Evolutionary conservation across 2,329 filamentous ascomycete species (phyloP).

Genomic region (Fusarium protoensiforme): DNA sequence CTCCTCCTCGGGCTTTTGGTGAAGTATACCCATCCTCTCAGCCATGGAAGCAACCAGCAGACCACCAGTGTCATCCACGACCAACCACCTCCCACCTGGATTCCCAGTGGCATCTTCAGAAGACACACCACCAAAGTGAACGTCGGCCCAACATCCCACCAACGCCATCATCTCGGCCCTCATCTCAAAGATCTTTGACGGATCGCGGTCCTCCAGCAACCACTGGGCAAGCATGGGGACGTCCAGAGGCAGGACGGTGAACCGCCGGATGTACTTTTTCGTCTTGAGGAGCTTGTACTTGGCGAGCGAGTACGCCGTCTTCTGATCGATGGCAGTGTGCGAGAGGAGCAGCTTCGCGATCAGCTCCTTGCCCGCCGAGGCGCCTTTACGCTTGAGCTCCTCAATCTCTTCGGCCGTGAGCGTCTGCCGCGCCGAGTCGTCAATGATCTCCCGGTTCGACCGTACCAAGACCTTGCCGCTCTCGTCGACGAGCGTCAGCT

Average conservation of each 20-base stretch:
- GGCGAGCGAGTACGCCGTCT: conserved; percentile 91
- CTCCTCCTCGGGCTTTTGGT: conserved; percentile 53
- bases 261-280: conserved; percentile 91
- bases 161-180: conserved; percentile 85
- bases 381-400: conserved; percentile 77
- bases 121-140: conserved; percentile 69
- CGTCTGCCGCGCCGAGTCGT: conserved; percentile 76
- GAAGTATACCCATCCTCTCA: conserved; percentile 87
- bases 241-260: conserved; percentile 86
- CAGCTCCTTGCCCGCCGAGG: conserved; percentile 85
- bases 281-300: conserved; percentile 97
- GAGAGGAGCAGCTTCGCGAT: conserved; percentile 93
- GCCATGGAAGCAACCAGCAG: conserved; percentile 85
- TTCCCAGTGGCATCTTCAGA: conserved; percentile 39
- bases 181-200: conserved; percentile 84
- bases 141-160: conserved; percentile 89
- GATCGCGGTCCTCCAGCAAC: conserved; percentile 83
- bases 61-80: conserved; percentile 89
- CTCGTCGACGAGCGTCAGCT: conserved; percentile 57
- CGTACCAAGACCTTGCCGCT: conserved; percentile 60
- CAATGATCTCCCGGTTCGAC: conserved; percentile 69
- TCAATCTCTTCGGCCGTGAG: conserved; percentile 82
- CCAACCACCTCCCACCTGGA: conserved; percentile 72
- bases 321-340: conserved; percentile 90
- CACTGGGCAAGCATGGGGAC: conserved; percentile 80